Conservation (phyloP, 768 basidiomycete species). For the Kwoniella pini region DNA sequence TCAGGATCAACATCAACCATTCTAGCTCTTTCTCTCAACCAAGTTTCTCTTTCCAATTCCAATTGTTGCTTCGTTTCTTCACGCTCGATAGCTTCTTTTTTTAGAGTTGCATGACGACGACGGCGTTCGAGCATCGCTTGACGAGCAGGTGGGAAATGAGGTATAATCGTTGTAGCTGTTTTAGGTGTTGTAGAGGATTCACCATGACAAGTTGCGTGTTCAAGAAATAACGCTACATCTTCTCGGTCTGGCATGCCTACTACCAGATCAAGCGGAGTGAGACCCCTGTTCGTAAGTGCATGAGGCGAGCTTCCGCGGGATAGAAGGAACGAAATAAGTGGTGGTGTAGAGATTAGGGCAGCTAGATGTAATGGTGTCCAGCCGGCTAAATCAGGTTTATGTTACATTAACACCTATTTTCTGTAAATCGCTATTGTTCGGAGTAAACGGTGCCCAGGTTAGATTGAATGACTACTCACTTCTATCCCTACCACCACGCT, state of each 20-base stretch:
- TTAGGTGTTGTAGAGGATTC: constrained; percentile 22
- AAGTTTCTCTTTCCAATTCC: constrained; percentile 32
- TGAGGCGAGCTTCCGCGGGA: constrained; percentile 87
- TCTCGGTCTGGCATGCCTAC: constrained; percentile 77
- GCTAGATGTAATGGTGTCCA: constrained; percentile 97
- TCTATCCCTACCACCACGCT: constrained; percentile 56
- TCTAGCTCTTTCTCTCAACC: constrained; percentile 36
- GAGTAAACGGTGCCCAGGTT: background rate
- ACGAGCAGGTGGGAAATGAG: constrained; percentile 26
- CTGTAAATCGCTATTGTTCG: no score
- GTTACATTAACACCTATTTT: constrained; percentile 8
- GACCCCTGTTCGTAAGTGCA: constrained; percentile 69
- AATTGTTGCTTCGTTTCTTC: constrained; percentile 19
- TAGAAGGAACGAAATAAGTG: constrained; percentile 85
- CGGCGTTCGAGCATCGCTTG: constrained; percentile 69
- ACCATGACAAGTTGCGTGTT: constrained; percentile 62
- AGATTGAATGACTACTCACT: constrained; percentile 63
- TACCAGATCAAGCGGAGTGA: constrained; percentile 87
- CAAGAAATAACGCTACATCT: constrained; percentile 80
- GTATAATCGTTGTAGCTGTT: constrained; percentile 6
- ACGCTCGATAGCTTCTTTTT: constrained; percentile 18
- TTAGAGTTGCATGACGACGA: constrained; percentile 53
- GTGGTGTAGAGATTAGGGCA: constrained; percentile 81
- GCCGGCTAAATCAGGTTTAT: constrained; percentile 63
- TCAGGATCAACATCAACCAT: constrained; percentile 40